Base-by-base conservation (phyloP, 306 rosid species). In the barrel medic (Medicago truncatula) region DNA sequence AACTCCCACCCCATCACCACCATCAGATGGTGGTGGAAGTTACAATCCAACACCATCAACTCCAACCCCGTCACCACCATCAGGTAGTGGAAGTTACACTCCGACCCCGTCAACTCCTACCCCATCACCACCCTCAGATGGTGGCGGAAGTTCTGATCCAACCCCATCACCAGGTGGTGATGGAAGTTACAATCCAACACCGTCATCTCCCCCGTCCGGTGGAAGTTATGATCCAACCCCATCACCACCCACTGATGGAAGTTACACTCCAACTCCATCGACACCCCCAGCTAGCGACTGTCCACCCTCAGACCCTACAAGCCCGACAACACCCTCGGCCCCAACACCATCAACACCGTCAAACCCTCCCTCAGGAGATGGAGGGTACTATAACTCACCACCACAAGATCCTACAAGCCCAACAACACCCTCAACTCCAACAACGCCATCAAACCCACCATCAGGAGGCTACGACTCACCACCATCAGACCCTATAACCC, bases 51-150 rank as follows among this genome's bases (percentile, higher is more conserved):
- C 83, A 3, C 93, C 91, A 15, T 71, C 92, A 73, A 36, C 88
- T 1, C 93, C 94, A 1, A 61, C 67, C 11, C 67, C 67, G 7
- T 61, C 67, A 15, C 21, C 3, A 21, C 72, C 72, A 5, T 67
- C 90, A 9, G 67, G 44, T 12, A 86, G 85, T 36, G 89, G 96
- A 83, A 31, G 89, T 84, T 57, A 83, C 59, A 56, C 66, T 59
- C 91, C 90, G 52, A 76, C 85, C 16, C 94, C 91, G 14, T 78
- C 90, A 76, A 49, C 92, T 8, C 95, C 92, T n/a, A 11, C 88
- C 1, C 23, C 57, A 46, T 66, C 6, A 61, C 81, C 60, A 56
- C 46, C 73, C 1, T 67, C 50, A 5, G 61, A 78, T 66, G 38
- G 38, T 5, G 7, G 38, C 83, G 85, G 62, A 83, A 66, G 70